Conservation (phyloP, 352 stramenopile genomes). For the Pythium periplocum region DNA sequence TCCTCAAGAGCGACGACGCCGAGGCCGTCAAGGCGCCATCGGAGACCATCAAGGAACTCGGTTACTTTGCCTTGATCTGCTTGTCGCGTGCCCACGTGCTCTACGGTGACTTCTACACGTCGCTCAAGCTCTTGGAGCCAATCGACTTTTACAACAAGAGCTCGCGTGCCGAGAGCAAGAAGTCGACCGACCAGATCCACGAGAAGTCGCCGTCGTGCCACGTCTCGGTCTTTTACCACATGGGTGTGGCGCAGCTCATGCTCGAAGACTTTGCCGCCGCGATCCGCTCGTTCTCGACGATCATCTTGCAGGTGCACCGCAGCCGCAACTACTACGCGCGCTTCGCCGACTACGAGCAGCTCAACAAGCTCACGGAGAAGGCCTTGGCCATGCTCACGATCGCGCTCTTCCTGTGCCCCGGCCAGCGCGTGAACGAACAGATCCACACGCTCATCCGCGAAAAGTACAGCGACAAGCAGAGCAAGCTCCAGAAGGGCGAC, state of each 20-base stretch:
- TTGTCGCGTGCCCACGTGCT: constrained; percentile 95
- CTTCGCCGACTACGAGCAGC: constrained; percentile 92
- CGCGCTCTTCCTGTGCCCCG: constrained; percentile 84
- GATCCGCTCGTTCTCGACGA: constrained; percentile 84
- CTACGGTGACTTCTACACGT: constrained; percentile 95
- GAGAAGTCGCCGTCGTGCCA: constrained; percentile 90
- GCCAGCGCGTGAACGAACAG: constrained; percentile 80
- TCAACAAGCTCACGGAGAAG: constrained; percentile 94
- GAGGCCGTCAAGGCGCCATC: constrained; percentile 34
- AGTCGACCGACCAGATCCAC: constrained; percentile 79
- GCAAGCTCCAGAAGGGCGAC: constrained; percentile 79
- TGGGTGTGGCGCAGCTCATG: constrained; percentile 97
- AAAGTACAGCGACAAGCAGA: constrained; percentile 92
- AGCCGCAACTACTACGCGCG: constrained; percentile 89
- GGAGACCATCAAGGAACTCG: constrained; percentile 86
- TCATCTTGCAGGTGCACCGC: constrained; percentile 87
- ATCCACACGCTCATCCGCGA: constrained; percentile 89
- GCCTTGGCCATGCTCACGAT: constrained; percentile 93
- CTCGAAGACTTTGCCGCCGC: constrained; percentile 94
- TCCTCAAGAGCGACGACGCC: constrained; percentile 46
- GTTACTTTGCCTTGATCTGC: constrained; percentile 95
- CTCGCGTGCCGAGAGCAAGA: constrained; percentile 31
- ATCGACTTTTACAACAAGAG: constrained; percentile 89
- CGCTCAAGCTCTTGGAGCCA: constrained; percentile 88
- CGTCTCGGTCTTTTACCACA: constrained; percentile 96